Percentiles rank a stretch among this genome's conserved stretches.
Conservation (phyloP, 208 protist species). For the Leishmania aethiopica region DNA sequence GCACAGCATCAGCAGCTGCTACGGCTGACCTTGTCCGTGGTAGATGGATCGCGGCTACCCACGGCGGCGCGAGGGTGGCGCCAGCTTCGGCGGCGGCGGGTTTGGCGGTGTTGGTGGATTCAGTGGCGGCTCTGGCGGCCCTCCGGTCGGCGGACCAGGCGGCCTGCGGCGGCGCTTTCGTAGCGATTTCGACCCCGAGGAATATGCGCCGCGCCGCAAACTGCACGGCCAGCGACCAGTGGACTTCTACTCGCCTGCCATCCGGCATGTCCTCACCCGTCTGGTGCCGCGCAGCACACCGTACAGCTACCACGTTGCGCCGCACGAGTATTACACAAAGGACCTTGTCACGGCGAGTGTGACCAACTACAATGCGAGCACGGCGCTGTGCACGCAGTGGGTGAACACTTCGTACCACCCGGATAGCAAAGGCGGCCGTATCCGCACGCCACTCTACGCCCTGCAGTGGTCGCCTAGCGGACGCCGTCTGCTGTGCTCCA, state of each 20-base stretch:
- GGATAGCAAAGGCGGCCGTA: constrained; percentile 59
- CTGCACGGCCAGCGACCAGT: constrained; percentile 78
- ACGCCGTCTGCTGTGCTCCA: constrained; percentile 80
- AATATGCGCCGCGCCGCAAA: constrained; percentile 83
- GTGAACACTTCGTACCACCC: constrained; percentile 89
- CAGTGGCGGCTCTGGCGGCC: constrained; percentile 9
- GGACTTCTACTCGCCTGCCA: constrained; percentile 84
- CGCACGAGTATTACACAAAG: constrained; percentile 87
- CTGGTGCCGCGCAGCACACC: constrained; percentile 62
- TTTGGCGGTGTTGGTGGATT: background rate
- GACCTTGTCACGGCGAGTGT: constrained; percentile 69
- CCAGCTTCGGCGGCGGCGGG: constrained; percentile 2
- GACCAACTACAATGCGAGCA: constrained; percentile 84
- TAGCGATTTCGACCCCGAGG: constrained; percentile 65
- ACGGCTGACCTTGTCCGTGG: background rate
- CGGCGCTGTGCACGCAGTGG: constrained; percentile 90
- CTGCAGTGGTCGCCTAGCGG: constrained; percentile 85
- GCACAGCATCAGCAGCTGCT: background rate
- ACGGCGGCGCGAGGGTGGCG: constrained; percentile 14
- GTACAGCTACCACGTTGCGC: constrained; percentile 79
- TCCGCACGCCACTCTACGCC: constrained; percentile 63
- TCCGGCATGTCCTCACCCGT: constrained; percentile 80
- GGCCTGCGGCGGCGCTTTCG: constrained; percentile 46
- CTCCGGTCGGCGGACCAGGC: constrained; percentile 2
- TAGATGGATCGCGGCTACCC: constrained; percentile 23